Evolutionary conservation across 495 filamentous ascomycete species (phyloP), one percentile per base, ranked within the genome.

Genomic region (Sabuloglossum arenarium): DNA sequence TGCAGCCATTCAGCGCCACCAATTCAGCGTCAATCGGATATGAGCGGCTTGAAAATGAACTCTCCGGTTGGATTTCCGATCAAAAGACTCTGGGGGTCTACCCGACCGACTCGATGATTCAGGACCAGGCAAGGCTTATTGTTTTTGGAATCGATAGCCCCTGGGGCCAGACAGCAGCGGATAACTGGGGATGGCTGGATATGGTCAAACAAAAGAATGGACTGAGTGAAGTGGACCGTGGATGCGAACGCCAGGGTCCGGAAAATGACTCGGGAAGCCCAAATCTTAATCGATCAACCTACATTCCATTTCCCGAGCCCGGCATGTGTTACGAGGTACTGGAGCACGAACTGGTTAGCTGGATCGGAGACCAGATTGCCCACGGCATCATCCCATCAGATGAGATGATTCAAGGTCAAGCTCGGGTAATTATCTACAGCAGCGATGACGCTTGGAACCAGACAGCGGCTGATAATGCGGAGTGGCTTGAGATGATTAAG

Each of bases 91-190:
- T 69, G 25, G 80, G 81, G 0, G 54, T 72, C 28, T 64, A 74
- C 39, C 79, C 78, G 4, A 75, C 72, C 28, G 81, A 86, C 61
- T 67, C 68, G n/a, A 76, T 81, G 60, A 61, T 86, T 31, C 81
- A 85, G 65, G 69, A 69, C n/a, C 71, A 82, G 62, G 81, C 73
- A 6, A 77, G 82, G 54, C 67, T 75, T 25, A 75, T 81, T 57
- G 76, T 85, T 56, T 85, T 82, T 63, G 77, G 76, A 21, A 71
- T 64, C 47, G 77, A 82, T 57, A 81, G 85, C 59, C 72, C 72
- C 21, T 85, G 80, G 80, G 84, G 84, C 56, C 81, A 84, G 63
- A 85, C 81, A 0, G 78, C 75, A 23, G 78, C 81, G 5, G 82
- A 85, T 59, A 80, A 85, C 56, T 67, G 68, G 3, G 64, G 73